A percentile compares a stretch with the other conserved stretches of the same genome.
Evolutionary conservation across 352 stramenopile species (phyloP).

Genomic region (Phytophthora europaea): DNA sequence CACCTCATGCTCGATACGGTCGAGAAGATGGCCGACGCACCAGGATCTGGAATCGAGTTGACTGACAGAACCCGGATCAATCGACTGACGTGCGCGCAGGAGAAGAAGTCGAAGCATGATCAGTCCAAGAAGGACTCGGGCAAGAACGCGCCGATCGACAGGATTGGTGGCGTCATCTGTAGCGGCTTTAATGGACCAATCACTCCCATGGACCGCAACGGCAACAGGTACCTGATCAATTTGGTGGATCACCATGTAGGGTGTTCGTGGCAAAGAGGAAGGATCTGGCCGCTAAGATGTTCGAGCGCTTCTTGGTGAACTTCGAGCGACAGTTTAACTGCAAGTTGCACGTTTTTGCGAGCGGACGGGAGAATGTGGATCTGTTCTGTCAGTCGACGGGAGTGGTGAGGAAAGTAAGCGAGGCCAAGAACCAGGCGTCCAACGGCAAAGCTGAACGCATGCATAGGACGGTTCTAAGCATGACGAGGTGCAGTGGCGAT

Average conservation of each 20-base stretch:
- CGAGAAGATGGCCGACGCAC: background rate
- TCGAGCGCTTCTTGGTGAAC: background rate
- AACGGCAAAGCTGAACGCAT: too few species aligned
- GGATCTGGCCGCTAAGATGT: background rate
- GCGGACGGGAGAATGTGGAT: too few species aligned
- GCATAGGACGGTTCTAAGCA: too few species aligned
- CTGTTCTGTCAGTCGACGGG: too few species aligned
- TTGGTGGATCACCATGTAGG: background rate
- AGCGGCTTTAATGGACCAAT: constrained; percentile 1
- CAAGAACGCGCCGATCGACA: background rate
- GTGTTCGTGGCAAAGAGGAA: background rate
- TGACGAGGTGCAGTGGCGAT: too few species aligned
- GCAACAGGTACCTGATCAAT: constrained; percentile 1
- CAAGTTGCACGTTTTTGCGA: background rate
- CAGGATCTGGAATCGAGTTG: background rate
- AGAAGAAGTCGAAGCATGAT: background rate
- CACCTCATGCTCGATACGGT: too few species aligned
- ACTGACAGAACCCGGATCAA: background rate
- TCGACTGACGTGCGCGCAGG: background rate
- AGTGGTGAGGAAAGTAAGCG: too few species aligned
- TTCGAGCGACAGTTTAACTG: background rate
- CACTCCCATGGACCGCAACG: background rate
- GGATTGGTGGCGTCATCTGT: background rate
- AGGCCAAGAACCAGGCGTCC: too few species aligned
- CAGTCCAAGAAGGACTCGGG: background rate